Base-by-base conservation (phyloP, 257 asterid genomes). In the Solanum clarkiae region DNA sequence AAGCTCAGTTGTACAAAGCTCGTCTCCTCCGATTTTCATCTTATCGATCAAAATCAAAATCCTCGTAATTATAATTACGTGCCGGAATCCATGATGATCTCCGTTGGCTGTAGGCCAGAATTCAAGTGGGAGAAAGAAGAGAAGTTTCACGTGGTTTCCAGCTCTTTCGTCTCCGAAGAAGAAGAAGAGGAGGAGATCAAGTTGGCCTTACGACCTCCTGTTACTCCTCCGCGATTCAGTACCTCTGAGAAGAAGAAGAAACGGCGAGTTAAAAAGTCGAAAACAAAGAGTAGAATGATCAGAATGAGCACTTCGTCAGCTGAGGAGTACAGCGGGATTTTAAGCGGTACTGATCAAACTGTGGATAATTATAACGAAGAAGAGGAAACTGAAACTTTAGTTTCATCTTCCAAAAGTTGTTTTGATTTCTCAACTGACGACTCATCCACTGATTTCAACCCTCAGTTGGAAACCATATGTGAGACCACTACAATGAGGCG, bases 111-210 rank as follows among this genome's bases (percentile, higher is more conserved):
- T 18, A 84, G 88, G 17, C 85, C 57, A 11, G 89, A 86, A 9
- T 91, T 92, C 85, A 88, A 86, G 71, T 92, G 97, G 95, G 84
- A 87, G 44, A 86, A 91, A 74, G 95, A 94, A 56, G 97, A 90
- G 8, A 92, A 93, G 71, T 92, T 95, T 94, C 97, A 93, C 83
- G 94, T 92, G 56, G 87, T 94, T 80, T 93, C 92, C 55, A 88
- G 90, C 40, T 84, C 89, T 45, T 83, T 63, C 65, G 53, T 69
- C 26, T 69, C 79, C 40, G 79, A 69, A 36, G 51, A 69, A 16
- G 75, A 32, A 26, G 87, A 86, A 8, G 89, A 90, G 29, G 81
- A 81, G 15, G 85, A 62, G 55, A 60, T 81, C 32, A 86, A 56
- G 4, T 32, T 42, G 44, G 68, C 81, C 7, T 26, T 82, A 40